phyloP scores from a whole-genome alignment of 179 eudicot species.

The Vitellaria paradoxa region DNA sequence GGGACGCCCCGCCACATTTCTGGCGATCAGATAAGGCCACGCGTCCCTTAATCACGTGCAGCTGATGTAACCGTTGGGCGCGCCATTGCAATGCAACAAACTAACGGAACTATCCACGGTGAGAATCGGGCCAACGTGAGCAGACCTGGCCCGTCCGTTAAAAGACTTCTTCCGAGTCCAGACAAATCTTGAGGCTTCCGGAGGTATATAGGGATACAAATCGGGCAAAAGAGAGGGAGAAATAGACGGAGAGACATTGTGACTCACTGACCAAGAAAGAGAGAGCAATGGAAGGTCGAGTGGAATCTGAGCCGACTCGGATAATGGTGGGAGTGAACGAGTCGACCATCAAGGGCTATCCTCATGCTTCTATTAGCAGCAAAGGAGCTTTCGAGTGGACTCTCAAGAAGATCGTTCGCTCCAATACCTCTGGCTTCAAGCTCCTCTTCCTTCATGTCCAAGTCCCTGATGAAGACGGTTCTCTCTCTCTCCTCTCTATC shows the following conservation, averaged over 20 bases:
- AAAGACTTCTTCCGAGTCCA: too few relatives aligned
- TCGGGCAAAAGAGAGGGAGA: slow-evolving; percentile 12
- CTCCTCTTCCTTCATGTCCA: slow-evolving; percentile 86
- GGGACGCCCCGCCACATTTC: too few relatives aligned
- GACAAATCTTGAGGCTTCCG: background rate
- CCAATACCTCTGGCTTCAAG: slow-evolving; percentile 69
- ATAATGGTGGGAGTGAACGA: slow-evolving; percentile 81
- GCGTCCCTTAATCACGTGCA: too few relatives aligned
- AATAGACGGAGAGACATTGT: too few relatives aligned
- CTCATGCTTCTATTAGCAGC: slow-evolving; percentile 85
- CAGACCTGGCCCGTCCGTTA: too few relatives aligned
- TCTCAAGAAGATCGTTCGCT: slow-evolving; percentile 72
- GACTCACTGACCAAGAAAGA: too few relatives aligned
- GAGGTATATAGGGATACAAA: background rate
- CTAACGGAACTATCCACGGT: too few relatives aligned
- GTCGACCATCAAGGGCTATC: slow-evolving; percentile 88
- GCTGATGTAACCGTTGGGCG: too few relatives aligned
- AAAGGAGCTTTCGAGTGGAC: slow-evolving; percentile 89
- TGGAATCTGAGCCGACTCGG: slow-evolving; percentile 48
- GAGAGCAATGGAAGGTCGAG: too few relatives aligned
- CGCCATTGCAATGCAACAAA: too few relatives aligned
- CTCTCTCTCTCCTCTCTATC: background rate
- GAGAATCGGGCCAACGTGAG: too few relatives aligned
- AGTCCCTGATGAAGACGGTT: slow-evolving; percentile 91
- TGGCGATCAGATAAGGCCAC: too few relatives aligned